These are phyloP conservation scores for Haberlea rhodopensis DNA, from an alignment of 257 asterid species.

Conservation along the genomic window DNA sequence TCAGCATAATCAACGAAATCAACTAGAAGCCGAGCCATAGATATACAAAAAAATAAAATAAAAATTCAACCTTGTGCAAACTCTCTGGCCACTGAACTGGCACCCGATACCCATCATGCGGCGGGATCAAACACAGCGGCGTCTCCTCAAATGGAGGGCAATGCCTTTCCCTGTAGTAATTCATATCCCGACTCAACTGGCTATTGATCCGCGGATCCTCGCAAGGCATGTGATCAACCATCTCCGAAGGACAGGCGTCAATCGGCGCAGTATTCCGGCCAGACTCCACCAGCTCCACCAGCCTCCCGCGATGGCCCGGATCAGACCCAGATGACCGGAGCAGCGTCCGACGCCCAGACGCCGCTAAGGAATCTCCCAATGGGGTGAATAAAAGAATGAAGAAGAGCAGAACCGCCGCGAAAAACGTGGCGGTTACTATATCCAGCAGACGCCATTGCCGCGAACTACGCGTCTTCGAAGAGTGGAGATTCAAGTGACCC, in stretches of 20 bases:
- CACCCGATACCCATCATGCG: constrained; percentile 75
- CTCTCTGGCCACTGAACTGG: constrained; percentile 95
- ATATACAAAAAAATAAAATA: not conserved
- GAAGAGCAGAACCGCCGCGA: constrained; percentile 71
- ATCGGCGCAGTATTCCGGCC: constrained; percentile 41
- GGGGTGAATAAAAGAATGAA: constrained; percentile 74
- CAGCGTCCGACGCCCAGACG: constrained; percentile 71
- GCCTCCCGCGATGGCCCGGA: constrained; percentile 70
- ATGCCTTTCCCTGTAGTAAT: constrained; percentile 92
- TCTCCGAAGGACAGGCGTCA: constrained; percentile 63
- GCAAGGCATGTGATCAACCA: constrained; percentile 96
- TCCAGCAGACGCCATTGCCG: constrained; percentile 82
- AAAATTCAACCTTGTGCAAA: constrained; percentile 60
- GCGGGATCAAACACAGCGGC: constrained; percentile 92
- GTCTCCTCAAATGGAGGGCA: constrained; percentile 74
- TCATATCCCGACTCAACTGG: constrained; percentile 95
- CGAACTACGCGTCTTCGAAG: constrained; percentile 62
- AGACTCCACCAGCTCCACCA: constrained; percentile 57
- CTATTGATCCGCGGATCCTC: constrained; percentile 90
- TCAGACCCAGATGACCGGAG: constrained; percentile 55
- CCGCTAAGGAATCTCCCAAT: constrained; percentile 76
- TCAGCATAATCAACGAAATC: not conserved
- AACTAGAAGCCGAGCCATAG: not conserved
- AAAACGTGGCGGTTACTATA: constrained; percentile 56
- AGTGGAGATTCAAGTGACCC: constrained; percentile 74